Conservation (phyloP, 1,284 basidiomycete species). For the Irpex sp. region DNA sequence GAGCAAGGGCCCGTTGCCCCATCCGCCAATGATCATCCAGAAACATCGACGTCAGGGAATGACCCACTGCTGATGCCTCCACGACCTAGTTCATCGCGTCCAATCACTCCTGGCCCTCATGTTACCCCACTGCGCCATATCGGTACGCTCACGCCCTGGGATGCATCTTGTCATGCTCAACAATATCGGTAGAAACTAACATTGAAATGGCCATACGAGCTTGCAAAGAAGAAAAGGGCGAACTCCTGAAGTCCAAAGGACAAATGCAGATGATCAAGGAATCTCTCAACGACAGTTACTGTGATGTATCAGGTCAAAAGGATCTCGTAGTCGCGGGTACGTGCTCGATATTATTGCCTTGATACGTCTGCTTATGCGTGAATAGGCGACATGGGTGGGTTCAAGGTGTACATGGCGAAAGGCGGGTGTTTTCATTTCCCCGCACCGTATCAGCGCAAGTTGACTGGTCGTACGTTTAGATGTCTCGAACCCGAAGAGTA, state of each 20-base stretch:
- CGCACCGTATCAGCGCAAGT: slow-evolving; percentile 2
- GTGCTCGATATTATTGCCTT: slow-evolving; percentile 1
- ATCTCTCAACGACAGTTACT: slow-evolving; percentile 75
- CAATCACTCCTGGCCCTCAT: slow-evolving; percentile 17
- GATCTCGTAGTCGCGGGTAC: slow-evolving; percentile 45
- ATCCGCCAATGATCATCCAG: not conserved
- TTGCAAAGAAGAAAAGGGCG: slow-evolving; percentile 66
- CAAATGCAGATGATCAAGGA: slow-evolving; percentile 76
- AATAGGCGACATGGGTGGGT: slow-evolving; percentile 56
- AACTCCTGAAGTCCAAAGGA: slow-evolving; percentile 59
- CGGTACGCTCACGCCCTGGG: slow-evolving; percentile 34
- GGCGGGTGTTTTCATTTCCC: slow-evolving; percentile 39
- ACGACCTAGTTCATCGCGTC: slow-evolving; percentile 10
- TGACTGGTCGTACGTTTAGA: slow-evolving; percentile 34
- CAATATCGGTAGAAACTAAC: slow-evolving; percentile 47
- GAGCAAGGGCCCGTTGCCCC: not conserved
- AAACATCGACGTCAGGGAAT: not conserved
- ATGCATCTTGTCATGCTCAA: not conserved
- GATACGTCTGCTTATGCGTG: not conserved
- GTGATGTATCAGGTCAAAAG: slow-evolving; percentile 73
- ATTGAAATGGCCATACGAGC: slow-evolving; percentile 78
- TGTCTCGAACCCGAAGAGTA: slow-evolving; percentile 43
- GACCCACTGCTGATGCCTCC: slow-evolving; percentile 4
- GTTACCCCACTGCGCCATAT: slow-evolving; percentile 63
- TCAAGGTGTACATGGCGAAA: slow-evolving; percentile 68